phyloP scores from a whole-genome alignment of 2,329 filamentous ascomycete species.

The Trichoderma koningii region DNA sequence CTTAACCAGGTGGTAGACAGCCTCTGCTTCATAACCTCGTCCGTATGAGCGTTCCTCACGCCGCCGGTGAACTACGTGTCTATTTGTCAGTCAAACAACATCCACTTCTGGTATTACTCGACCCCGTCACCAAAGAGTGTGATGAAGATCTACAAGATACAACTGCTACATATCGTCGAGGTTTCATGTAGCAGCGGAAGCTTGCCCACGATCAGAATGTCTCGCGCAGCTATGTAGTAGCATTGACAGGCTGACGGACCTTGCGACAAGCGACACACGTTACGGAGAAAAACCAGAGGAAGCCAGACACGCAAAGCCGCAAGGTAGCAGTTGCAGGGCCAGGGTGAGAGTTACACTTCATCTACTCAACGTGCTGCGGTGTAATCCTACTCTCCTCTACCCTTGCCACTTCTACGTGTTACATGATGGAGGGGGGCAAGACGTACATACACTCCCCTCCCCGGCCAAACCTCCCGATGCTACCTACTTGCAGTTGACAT shows the following conservation, averaged over 20 bases:
- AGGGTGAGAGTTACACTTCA: constrained; percentile 11
- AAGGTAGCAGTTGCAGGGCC: constrained; percentile 11
- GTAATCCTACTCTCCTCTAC: constrained; percentile 5
- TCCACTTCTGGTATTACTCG: not conserved
- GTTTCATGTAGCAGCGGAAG: not conserved
- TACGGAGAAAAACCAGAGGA: constrained; percentile 14
- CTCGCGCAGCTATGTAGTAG: not conserved
- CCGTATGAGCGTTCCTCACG: not conserved
- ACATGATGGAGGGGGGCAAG: constrained; percentile 9
- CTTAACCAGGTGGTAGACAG: no score
- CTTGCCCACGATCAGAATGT: not conserved
- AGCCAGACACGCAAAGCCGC: not conserved
- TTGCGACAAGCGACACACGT: constrained; percentile 17
- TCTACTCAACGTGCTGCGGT: constrained; percentile 17
- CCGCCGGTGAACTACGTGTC: not conserved
- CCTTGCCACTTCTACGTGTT: not conserved
- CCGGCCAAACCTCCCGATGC: constrained; percentile 1
- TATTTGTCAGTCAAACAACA: not conserved
- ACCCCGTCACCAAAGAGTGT: not conserved
- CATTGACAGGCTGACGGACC: not conserved
- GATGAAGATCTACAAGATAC: not conserved
- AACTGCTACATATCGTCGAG: no score
- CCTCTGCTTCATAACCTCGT: not conserved
- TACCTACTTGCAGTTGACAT: not conserved
- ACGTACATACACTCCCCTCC: not conserved